Evolutionary conservation across 2,329 filamentous ascomycete species (phyloP).

Genomic region (Coniella lustricola): DNA sequence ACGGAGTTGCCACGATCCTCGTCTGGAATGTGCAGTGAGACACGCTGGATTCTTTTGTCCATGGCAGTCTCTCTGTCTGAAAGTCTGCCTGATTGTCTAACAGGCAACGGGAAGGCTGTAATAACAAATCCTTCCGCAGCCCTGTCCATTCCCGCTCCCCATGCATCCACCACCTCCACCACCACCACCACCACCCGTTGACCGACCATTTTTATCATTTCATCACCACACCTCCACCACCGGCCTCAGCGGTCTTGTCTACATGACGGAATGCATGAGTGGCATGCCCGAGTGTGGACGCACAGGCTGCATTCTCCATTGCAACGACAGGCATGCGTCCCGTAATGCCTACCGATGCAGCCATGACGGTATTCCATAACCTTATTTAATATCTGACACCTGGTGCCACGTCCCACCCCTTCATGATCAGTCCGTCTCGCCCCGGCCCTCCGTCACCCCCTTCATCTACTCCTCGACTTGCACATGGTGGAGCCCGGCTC

Average conservation of each 20-base stretch:
- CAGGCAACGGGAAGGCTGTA: background rate
- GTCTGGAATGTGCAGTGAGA: constrained; percentile 15
- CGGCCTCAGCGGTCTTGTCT: background rate
- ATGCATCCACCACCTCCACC: background rate
- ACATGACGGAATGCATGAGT: background rate
- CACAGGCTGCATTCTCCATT: background rate
- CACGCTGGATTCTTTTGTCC: constrained; percentile 9
- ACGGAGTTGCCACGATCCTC: background rate
- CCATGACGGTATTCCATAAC: constrained; percentile 6
- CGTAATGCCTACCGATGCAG: constrained; percentile 3
- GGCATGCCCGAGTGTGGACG: background rate
- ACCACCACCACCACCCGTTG: too few species aligned
- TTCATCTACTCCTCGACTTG: background rate
- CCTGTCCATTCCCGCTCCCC: constrained; percentile 2
- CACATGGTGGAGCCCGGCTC: background rate
- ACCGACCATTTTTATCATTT: too few species aligned
- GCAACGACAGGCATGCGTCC: background rate
- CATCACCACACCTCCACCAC: background rate
- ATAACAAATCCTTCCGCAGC: constrained; percentile 1
- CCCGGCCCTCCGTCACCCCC: background rate
- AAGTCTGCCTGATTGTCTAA: background rate
- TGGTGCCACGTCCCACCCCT: background rate
- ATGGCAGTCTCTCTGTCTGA: background rate
- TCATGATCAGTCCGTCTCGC: constrained; percentile 3
- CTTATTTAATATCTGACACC: constrained; percentile 6